Base-by-base conservation (phyloP, 1,284 basidiomycete genomes). In the Austroboletus niveus region DNA sequence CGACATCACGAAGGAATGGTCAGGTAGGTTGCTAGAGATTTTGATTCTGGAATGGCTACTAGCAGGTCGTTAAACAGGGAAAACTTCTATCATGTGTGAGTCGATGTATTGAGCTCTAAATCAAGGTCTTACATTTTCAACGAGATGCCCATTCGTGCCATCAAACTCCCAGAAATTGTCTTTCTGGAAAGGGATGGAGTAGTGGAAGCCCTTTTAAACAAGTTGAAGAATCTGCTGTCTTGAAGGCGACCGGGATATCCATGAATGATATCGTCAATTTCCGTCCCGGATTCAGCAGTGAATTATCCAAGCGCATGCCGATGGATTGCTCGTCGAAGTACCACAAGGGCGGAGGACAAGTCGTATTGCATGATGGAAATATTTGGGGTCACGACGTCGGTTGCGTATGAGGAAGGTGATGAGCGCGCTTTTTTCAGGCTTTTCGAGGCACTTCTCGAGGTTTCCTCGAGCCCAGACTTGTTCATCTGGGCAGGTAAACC, bases 351-450 rank as follows among this genome's bases (percentile, higher is more conserved):
- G 8, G 49, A 54, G 32, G 52, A 54, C 41, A 50, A 22, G 17
- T 29, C 49, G 12, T 54, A 54, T 17, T 53, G 43, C 15, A 30
- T 54, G 24, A 54, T 54, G 43, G 52, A 45, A 12, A 29, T 54
- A 10, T 51, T 54, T 6, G 50, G 39, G 2, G 40, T 52, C 4
- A 46, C 32, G 30, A 41, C 47, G 4, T 30, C 45, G 4, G n/a
- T 51, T 11, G 49, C 49, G 1, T 51, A 50, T 27, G 49, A 45
- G 1, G 45, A 51, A 9, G 49, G 44, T 29, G 20, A 20, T 2
- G 24, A 51, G 10, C 49, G 49, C 27, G 45, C 49, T 12, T 45
- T 51, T 31, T 51, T 46, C 8, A 30, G 49, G n/a, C 34, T 51
- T 5, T 42, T 51, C n/a, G 20, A 27, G 20, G 27, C 39, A 6